A percentile compares a stretch with the other conserved stretches of the same genome.
Evolutionary conservation across 164 flowering plant genomes (phyloP).

Genomic region (Litsea cubeba): DNA sequence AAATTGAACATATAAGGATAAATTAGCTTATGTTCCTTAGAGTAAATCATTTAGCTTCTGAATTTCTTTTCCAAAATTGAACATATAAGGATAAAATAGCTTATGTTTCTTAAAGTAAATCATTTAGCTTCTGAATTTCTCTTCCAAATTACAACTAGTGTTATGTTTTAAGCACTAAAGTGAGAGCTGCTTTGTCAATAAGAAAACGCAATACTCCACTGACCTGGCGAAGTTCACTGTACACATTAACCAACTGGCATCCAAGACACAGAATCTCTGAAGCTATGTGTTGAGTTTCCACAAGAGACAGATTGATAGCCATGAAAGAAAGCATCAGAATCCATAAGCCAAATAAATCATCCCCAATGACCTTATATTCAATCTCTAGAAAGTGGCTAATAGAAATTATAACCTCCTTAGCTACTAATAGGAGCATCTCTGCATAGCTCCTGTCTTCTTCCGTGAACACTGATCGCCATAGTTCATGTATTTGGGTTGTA

Average conservation of each 20-base stretch:
- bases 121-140: background rate
- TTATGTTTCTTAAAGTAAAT: background rate
- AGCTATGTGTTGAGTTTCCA: slow-evolving; percentile 24
- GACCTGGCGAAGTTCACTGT: slow-evolving; percentile 92
- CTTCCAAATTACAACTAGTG: background rate
- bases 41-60: background rate
- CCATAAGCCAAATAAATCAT: slow-evolving; percentile 70
- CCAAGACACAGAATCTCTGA: slow-evolving; percentile 42
- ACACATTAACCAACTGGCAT: slow-evolving; percentile 58
- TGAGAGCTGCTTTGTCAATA: background rate
- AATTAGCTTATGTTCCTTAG: background rate
- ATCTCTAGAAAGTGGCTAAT: slow-evolving; percentile 57
- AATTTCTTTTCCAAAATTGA: background rate
- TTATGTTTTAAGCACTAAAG: background rate
- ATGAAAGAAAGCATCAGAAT: slow-evolving; percentile 40
- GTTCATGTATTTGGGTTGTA: slow-evolving; percentile 29
- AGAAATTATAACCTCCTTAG: slow-evolving; percentile 51
- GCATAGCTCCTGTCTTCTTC: slow-evolving; percentile 7
- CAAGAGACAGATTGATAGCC: slow-evolving; percentile 28
- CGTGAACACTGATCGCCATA: slow-evolving; percentile 19
- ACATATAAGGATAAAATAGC: background rate
- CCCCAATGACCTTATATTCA: slow-evolving; percentile 65
- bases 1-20: background rate
- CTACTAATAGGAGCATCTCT: slow-evolving; percentile 24
- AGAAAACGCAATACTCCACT: slow-evolving; percentile 11